Base-by-base conservation (phyloP, 2,329 filamentous ascomycete genomes). In the Incumbomyces delicatus region DNA sequence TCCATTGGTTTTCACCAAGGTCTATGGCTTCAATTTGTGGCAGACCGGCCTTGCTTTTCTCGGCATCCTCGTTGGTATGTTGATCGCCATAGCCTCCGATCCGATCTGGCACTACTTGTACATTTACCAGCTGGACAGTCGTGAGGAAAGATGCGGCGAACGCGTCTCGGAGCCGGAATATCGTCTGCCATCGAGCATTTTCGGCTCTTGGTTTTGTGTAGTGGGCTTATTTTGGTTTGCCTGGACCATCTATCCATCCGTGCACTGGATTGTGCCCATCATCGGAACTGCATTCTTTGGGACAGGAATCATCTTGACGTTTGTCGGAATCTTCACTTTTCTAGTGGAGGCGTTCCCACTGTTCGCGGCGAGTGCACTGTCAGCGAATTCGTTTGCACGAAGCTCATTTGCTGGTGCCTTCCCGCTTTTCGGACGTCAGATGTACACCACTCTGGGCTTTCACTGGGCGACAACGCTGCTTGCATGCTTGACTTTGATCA, bases 301-400 rank as follows among this genome's bases (percentile, higher is more conserved):
- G 48, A 69, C 74, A 61, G 85, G 85, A 44, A 82, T 78, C 45
- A 76, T 94, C 50, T 76, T 94, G 48, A 79, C 84, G 27, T 95
- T 87, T 65, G 82, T 79, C 47, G 87, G 87, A 44, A 79, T 94
- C 54, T 95, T 94, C 64, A 94, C 87, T 11, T 95, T 94, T 67
- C 70, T 94, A 53, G 87, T 90, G 10, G 78, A 82, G 58, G 69
- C 67, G 12, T 72, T 70, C 58, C 68, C 69, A 2, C 58, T 66
- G 14, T 70, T 68, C 56, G 67, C 69, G 14, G 69, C 69, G 12
- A 71, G 67, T 48, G 87, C 87, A 3, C 73, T 95, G 63, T 87
- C 88, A 11, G 87, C 87, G 37, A 92, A 94, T 59, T 83, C 82
- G 39, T 86, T 92, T 62, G 77, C 84, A 48, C 76, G 89, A 44